Evolutionary conservation across 129 eudicot species (phyloP).

Genomic region (Escallonia herrerae): DNA sequence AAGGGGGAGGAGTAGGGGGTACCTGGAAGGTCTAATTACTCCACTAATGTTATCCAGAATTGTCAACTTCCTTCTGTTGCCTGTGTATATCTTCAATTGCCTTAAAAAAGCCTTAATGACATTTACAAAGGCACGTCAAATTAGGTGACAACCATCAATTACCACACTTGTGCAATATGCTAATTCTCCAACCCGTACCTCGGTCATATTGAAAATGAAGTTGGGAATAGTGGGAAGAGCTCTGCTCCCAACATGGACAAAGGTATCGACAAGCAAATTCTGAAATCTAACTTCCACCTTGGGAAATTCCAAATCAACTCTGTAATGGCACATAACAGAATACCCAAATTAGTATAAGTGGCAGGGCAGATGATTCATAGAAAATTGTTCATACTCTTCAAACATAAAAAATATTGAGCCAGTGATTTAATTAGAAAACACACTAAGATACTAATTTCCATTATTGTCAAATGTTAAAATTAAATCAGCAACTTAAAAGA

Average conservation of each 20-base stretch:
- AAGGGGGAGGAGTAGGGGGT: slow-evolving; percentile 2
- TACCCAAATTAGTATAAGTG: background rate
- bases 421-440: background rate
- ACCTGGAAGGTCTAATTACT: slow-evolving; percentile 95
- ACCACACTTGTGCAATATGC: background rate
- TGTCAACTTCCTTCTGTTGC: slow-evolving; percentile 60
- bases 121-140: background rate
- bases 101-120: slow-evolving; percentile 68
- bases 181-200: slow-evolving; percentile 37
- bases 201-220: slow-evolving; percentile 84
- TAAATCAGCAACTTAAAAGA: background rate
- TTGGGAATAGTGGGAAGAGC: slow-evolving; percentile 95
- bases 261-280: slow-evolving; percentile 71
- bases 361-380: background rate
- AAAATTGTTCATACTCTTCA: background rate
- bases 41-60: slow-evolving; percentile 88
- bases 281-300: slow-evolving; percentile 86
- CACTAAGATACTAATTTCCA: background rate
- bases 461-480: background rate
- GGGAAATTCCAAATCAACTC: slow-evolving; percentile 88
- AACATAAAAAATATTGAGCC: background rate
- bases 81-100: slow-evolving; percentile 59
- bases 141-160: background rate
- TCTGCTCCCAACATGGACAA: slow-evolving; percentile 81
- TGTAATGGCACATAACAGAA: slow-evolving; percentile 29